Percentiles rank a stretch among this genome's conserved stretches.
phyloP scores from a whole-genome alignment of 139 green algal species.

The Chlamydomonas schloesseri region DNA sequence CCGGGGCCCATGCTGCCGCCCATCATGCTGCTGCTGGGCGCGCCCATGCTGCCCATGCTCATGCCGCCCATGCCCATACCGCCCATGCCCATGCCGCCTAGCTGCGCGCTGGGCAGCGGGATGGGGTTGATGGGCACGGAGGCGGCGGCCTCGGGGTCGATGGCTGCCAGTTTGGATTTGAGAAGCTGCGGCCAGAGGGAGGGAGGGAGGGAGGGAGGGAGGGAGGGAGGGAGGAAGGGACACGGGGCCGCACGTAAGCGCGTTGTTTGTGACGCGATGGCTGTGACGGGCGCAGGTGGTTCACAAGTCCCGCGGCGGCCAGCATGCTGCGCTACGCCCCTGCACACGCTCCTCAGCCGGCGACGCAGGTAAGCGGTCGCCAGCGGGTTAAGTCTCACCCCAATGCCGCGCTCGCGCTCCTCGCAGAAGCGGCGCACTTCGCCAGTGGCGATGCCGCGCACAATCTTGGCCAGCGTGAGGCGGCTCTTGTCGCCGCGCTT shows the following conservation, averaged over 20 bases:
- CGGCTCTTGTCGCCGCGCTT: conserved; percentile 76
- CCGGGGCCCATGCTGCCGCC: not conserved
- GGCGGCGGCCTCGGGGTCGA: conserved; percentile 41
- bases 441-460: conserved; percentile 82
- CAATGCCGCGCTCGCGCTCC: conserved; percentile 56
- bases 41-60: not conserved
- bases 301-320: too few relatives aligned
- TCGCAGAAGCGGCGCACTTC: conserved; percentile 76
- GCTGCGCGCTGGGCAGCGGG: not conserved
- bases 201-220: too few relatives aligned
- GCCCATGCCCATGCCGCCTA: not conserved
- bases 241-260: too few relatives aligned
- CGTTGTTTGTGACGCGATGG: too few relatives aligned
- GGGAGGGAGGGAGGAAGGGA: not conserved
- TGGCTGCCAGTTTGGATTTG: conserved; percentile 13
- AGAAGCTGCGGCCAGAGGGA: not conserved
- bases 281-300: too few relatives aligned
- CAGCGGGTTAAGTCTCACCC: too few relatives aligned
- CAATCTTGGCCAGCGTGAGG: conserved; percentile 87
- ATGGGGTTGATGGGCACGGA: conserved; percentile 36
- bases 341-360: too few relatives aligned
- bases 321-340: too few relatives aligned
- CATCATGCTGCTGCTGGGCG: not conserved
- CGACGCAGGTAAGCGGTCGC: too few relatives aligned
- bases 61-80: not conserved